Base-by-base conservation (phyloP, 495 filamentous ascomycete species). In the Xylaria palmicola region DNA sequence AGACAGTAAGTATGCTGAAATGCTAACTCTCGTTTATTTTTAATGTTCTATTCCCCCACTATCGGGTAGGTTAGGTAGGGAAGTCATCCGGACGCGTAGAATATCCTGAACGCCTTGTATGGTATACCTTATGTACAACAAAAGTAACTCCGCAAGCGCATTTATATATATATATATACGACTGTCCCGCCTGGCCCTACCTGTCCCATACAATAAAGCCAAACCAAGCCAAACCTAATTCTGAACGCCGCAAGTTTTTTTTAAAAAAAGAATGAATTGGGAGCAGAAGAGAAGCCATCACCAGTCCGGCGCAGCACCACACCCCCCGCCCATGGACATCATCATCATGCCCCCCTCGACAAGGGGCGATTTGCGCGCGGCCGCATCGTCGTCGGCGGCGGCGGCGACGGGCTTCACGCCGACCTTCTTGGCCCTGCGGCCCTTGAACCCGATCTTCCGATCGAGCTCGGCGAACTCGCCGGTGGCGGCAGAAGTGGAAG, bases 241-340 rank as follows among this genome's bases (percentile, higher is more conserved):
- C 36, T 6, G 9, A 41, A 41, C 8, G 6, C 1, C n/a, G 12
- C 10, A 20, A 55, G 20, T n/a, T n/a, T n/a, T n/a, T n/a, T n/a
- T n/a, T n/a, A n/a, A 20, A n/a, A 37, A 12, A 45, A 34, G 32
- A 26, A 51, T 30, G 15, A 47, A 6, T 5, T 5, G 8, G 10
- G 32, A 2, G 10, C 3, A 34, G 15, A 51, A 7, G 6, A 1
- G 15, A 17, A 8, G 13, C n/a, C 13, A 58, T 68, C 76, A 93
- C 90, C 90, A 93, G 61, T 92, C 90, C 67, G 90, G 86, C 19
- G 82, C 79, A 17, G 66, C 72, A 44, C 75, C 76, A 32, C 80
- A 82, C 13, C 79, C 83, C 1, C 79, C 81, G 15, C 75, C 77
- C 32, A 71, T 62, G 52, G 79, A 79, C 45, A 58, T 66, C 56